Evolutionary conservation across 805 yeast genomes (phyloP).

Genomic region (Candida schatavii): DNA sequence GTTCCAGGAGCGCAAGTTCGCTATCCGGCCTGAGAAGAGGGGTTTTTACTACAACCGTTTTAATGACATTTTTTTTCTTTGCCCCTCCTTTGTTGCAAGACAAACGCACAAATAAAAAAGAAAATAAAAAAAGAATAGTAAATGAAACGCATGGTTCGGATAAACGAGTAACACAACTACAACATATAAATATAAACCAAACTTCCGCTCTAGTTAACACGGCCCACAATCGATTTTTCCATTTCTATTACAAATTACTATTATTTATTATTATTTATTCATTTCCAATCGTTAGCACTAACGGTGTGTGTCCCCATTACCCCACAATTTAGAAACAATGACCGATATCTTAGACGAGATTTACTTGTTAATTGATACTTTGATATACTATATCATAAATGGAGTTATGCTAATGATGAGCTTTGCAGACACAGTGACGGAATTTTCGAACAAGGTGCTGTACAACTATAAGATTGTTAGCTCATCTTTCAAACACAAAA

Average conservation of each 20-base stretch:
- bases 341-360: constrained; percentile 4
- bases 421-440: constrained; percentile 15
- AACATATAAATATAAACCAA: not conserved
- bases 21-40: not conserved
- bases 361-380: constrained; percentile 10
- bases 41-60: not conserved
- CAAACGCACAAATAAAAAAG: not conserved
- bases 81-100: constrained; percentile 4
- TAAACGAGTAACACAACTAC: too few species aligned
- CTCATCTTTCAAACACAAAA: constrained; percentile 18
- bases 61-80: not conserved
- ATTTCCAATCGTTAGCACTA: not conserved
- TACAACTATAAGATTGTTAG: constrained; percentile 15
- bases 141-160: not conserved
- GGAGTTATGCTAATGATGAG: constrained; percentile 11
- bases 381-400: constrained; percentile 12
- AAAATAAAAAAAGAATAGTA: not conserved
- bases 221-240: too few species aligned
- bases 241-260: not conserved
- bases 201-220: too few species aligned
- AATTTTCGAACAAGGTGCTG: constrained; percentile 14
- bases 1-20: too few species aligned
- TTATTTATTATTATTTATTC: not conserved
- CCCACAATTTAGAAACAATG: not conserved
- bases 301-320: not conserved